Conservation (phyloP, 1,284 basidiomycete species). For the Mycosarcoma maydis region DNA sequence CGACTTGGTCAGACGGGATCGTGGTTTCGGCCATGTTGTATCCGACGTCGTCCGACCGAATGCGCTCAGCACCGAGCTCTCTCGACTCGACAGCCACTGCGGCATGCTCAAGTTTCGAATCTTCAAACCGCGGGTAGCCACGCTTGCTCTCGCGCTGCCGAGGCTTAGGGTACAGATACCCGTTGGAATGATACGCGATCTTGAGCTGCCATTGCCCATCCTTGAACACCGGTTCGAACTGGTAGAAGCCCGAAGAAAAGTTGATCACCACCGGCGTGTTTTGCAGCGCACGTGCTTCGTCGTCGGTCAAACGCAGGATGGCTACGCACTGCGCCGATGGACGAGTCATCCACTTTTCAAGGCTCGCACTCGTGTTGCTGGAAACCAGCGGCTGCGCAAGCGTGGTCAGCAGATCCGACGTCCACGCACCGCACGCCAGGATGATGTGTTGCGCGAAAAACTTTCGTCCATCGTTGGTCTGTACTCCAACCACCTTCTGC, state of each 20-base stretch:
- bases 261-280: constrained; percentile 78
- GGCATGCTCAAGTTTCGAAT: background rate
- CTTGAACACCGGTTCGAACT: constrained; percentile 74
- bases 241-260: constrained; percentile 70
- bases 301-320: constrained; percentile 76
- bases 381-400: no score
- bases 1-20: constrained; percentile 74
- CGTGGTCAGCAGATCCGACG: constrained; percentile 76
- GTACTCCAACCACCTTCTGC: constrained; percentile 74
- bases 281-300: constrained; percentile 76
- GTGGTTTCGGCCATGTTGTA: constrained; percentile 12
- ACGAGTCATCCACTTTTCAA: constrained; percentile 22
- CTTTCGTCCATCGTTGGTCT: constrained; percentile 73
- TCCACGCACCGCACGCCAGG: constrained; percentile 83
- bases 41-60: constrained; percentile 2
- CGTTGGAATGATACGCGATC: constrained; percentile 75
- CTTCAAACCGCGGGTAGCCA: constrained; percentile 16
- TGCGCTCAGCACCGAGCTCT: background rate
- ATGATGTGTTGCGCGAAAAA: constrained; percentile 74
- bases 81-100: background rate
- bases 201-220: constrained; percentile 71
- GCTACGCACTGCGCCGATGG: constrained; percentile 74
- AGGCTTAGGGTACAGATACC: constrained; percentile 71
- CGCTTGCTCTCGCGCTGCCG: constrained; percentile 40
- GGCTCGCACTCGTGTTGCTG: no score